phyloP scores from a whole-genome alignment of 371 early-diverging fungal species.

The Dichotomocladium elegans region DNA sequence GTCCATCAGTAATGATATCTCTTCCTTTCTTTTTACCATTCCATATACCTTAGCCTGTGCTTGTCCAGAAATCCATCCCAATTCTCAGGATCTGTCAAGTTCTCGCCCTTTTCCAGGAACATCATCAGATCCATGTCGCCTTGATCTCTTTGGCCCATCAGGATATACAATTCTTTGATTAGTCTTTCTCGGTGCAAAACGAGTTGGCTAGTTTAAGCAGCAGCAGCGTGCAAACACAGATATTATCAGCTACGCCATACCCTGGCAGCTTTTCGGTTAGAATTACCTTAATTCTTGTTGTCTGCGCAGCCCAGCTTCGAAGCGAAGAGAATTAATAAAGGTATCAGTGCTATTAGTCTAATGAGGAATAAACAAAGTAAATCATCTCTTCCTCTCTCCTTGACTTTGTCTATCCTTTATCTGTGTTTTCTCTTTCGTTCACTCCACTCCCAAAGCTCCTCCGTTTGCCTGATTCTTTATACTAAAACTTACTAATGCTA shows the following conservation, averaged over 20 bases:
- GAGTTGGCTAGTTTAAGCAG: slow-evolving; percentile 13
- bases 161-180: slow-evolving; percentile 26
- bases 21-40: background rate
- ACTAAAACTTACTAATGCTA: slow-evolving; percentile 9
- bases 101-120: slow-evolving; percentile 23
- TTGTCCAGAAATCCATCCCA: slow-evolving; percentile 26
- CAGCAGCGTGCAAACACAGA: background rate
- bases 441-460: background rate
- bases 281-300: slow-evolving; percentile 23
- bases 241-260: background rate
- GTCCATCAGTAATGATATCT: background rate
- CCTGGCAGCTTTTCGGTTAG: background rate
- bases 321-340: slow-evolving; percentile 22
- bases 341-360: slow-evolving; percentile 3
- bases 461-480: background rate
- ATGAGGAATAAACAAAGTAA: background rate
- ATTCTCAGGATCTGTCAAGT: slow-evolving; percentile 11
- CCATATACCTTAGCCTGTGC: slow-evolving; percentile 22
- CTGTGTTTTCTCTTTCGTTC: background rate
- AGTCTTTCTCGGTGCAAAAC: slow-evolving; percentile 13
- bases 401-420: background rate
- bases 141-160: slow-evolving; percentile 18
- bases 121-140: slow-evolving; percentile 14
- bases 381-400: no score
- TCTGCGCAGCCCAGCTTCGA: slow-evolving; percentile 21